Evolutionary conservation across 2,329 filamentous ascomycete genomes (phyloP), one percentile per base, ranked within the genome.

Genomic region (Trichoderma breve): DNA sequence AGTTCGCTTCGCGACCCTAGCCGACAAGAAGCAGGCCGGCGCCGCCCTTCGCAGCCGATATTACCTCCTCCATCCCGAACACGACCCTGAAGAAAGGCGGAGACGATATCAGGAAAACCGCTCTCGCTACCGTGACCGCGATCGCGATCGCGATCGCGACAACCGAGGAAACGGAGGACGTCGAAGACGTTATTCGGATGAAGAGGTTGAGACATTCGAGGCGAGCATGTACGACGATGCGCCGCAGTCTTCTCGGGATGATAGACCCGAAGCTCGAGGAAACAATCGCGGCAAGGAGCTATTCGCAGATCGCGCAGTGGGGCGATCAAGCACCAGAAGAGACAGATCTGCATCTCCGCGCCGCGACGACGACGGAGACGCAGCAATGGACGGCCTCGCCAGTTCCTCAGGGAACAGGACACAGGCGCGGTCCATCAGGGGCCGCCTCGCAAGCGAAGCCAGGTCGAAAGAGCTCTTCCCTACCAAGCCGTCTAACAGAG

Each of bases 61-160:
- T 83, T 99, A 99, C 80, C 89, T 98, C 43, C 87, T 96, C 77
- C 93, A 98, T 76, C 95, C 95, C 1, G 93, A 97, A 76, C 90
- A 94, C 79, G 95, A 97, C 77, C 94, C 92, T 3, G 90, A 91
- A 75, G 94, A 93, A 82, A 88, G 89, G 67, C 84, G 90, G 74
- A 87, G 90, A 72, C 86, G 85, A 72, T 85, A 88, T 65, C 86
- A 88, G 53, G 80, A 84, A 71, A 85, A 86, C 73, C 87, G 86
- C 76, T 91, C 89, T 71, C 87, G 85, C 78, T 93, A 91, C 78
- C 89, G 90, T 74, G 89, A 91, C 30, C 69, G 60, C 24, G 66
- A 72, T 28, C 73, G 32, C 24, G 66, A 72, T 28, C 73, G 32
- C n/a, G 32, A 73, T 24, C 73, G 32, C 30, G 32, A 73, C 28